Conservation (phyloP, 345 rosid species). For the Brassica incana region DNA sequence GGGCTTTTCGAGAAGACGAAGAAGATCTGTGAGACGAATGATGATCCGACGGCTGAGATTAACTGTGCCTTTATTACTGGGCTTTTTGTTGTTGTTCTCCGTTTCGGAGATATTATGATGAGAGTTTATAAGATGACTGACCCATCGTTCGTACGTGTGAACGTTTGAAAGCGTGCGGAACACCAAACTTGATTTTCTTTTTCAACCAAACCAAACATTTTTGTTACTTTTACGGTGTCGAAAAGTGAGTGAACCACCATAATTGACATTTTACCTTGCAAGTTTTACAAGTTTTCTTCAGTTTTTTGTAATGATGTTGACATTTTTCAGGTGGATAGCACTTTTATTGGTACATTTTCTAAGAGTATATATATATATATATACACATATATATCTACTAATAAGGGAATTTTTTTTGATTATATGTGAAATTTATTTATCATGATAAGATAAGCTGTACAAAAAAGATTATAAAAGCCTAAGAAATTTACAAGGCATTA, state of each 20-base stretch:
- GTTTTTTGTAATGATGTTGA: not conserved
- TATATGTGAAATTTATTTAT: too few relatives aligned
- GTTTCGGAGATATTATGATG: not conserved
- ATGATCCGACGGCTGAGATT: conserved; percentile 36
- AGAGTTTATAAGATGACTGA: conserved; percentile 15
- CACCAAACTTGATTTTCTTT: not conserved
- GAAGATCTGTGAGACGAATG: conserved; percentile 27
- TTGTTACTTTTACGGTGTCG: not conserved
- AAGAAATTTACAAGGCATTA: too few relatives aligned
- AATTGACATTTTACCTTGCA: conserved; percentile 11
- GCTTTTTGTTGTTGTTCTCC: conserved; percentile 10
- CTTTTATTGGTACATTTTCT: not conserved
- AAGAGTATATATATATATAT: too few relatives aligned
- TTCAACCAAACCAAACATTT: not conserved
- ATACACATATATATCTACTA: too few relatives aligned
- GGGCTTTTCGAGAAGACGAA: conserved; percentile 20
- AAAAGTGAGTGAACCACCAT: not conserved
- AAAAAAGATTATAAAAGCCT: too few relatives aligned
- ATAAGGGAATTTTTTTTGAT: not conserved
- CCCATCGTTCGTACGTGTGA: conserved; percentile 20
- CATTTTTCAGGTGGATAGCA: not conserved
- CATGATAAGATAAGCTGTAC: too few relatives aligned
- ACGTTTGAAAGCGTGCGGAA: conserved; percentile 9
- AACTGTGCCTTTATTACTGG: conserved; percentile 11
- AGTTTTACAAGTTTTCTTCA: not conserved